phyloP scores from a whole-genome alignment of 306 rosid genomes.

The Prosopis cineraria region DNA sequence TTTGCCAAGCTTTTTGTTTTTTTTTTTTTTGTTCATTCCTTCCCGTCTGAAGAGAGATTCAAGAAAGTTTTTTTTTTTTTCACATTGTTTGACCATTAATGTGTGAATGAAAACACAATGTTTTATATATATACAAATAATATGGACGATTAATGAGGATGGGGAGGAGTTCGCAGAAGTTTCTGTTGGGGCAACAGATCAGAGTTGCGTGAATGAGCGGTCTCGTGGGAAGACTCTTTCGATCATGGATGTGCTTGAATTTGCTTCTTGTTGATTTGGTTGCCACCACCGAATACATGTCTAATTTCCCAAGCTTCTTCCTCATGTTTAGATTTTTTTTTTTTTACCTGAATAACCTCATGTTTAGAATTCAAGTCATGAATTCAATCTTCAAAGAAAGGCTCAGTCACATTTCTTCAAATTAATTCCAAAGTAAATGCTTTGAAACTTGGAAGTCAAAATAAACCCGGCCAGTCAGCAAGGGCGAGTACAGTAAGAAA shows the following conservation, averaged over 20 bases:
- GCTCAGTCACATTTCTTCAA: constrained; percentile 35
- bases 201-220: not conserved
- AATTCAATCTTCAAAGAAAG: not conserved
- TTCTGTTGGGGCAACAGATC: not conserved
- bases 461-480: not conserved
- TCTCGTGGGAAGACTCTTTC: not conserved
- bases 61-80: not conserved
- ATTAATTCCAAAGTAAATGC: not conserved
- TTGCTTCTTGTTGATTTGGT: not conserved
- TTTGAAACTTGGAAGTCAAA: too few species aligned
- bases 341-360: too few species aligned
- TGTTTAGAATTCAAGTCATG: too few species aligned
- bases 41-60: too few species aligned
- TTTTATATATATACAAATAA: too few species aligned
- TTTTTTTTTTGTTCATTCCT: too few species aligned
- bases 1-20: too few species aligned
- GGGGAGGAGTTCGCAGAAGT: not conserved
- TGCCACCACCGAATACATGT: not conserved
- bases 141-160: too few species aligned
- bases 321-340: not conserved
- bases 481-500: not conserved
- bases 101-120: too few species aligned
- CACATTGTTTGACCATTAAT: not conserved
- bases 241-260: too few species aligned
- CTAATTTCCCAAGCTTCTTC: not conserved